Percentiles rank a stretch among this genome's conserved stretches.
Evolutionary conservation across 1,139 yeast species (phyloP).

Genomic region (Taphrina wiesneri): DNA sequence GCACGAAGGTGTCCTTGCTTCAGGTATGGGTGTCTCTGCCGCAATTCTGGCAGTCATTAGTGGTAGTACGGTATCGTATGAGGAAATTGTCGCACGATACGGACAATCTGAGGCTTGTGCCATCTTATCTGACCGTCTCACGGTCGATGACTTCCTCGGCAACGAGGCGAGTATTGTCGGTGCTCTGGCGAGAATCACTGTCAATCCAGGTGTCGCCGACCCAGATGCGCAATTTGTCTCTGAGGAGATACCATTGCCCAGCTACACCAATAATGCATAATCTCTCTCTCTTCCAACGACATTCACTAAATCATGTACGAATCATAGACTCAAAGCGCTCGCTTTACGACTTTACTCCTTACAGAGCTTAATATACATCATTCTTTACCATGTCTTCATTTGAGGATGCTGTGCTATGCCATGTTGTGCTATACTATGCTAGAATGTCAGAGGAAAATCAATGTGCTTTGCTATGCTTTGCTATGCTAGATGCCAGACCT

Average conservation of each 20-base stretch:
- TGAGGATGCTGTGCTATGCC: too few species aligned
- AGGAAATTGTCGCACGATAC: not conserved
- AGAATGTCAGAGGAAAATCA: too few species aligned
- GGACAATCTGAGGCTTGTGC: slow-evolving; percentile 13
- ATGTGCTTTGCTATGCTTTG: not conserved
- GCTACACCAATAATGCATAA: not conserved
- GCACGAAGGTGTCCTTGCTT: slow-evolving; percentile 24
- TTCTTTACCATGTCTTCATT: too few species aligned
- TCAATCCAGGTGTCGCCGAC: not conserved
- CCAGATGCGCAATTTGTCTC: slow-evolving; percentile 15
- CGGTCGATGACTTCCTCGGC: slow-evolving; percentile 14
- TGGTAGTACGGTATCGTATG: slow-evolving; percentile 1
- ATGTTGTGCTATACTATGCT: too few species aligned
- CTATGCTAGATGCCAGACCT: slow-evolving; percentile 6
- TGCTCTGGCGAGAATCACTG: slow-evolving; percentile 7
- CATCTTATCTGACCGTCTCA: not conserved
- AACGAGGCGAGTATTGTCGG: slow-evolving; percentile 24
- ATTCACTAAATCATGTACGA: not conserved
- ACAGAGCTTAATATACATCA: too few species aligned
- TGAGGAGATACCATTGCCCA: not conserved
- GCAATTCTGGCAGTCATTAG: slow-evolving; percentile 10
- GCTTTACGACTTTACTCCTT: not conserved
- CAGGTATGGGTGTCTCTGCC: slow-evolving; percentile 25
- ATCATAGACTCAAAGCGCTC: not conserved
- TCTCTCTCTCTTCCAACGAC: too few species aligned